Percentiles rank a stretch among this genome's conserved stretches.
Evolutionary conservation across 805 yeast genomes (phyloP).

Genomic region (Teunomyces tritomae): DNA sequence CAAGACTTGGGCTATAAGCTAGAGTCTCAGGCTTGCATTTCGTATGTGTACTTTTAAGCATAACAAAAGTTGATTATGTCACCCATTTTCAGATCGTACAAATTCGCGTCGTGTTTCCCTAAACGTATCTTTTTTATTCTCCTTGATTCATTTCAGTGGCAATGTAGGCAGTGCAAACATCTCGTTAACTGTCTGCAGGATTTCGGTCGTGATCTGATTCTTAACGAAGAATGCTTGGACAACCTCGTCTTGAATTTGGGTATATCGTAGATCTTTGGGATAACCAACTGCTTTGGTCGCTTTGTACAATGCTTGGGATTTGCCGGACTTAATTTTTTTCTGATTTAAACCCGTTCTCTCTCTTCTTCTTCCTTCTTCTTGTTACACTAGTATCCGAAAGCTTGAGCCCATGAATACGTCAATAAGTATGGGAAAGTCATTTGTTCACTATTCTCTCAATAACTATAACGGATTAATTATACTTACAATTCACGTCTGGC

Average conservation of each 20-base stretch:
- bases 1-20: no score
- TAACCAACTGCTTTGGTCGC: not conserved
- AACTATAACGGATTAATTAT: not conserved
- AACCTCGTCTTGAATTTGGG: not conserved
- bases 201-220: not conserved
- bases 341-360: not conserved
- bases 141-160: not conserved
- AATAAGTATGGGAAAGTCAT: not conserved
- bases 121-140: not conserved
- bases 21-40: no score
- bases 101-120: not conserved
- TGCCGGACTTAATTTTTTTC: not conserved
- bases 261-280: not conserved
- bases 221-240: not conserved
- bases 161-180: constrained; percentile 1
- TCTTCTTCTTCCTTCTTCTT: not conserved
- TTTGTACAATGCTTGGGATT: not conserved
- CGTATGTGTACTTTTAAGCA: no score
- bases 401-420: not conserved
- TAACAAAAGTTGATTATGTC: no score
- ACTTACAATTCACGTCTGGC: constrained; percentile 2
- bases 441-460: not conserved
- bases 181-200: not conserved
- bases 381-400: not conserved
- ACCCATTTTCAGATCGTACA: not conserved